Evolutionary conservation across 495 filamentous ascomycete genomes (phyloP).

Genomic region (Penicillium flavigenum): DNA sequence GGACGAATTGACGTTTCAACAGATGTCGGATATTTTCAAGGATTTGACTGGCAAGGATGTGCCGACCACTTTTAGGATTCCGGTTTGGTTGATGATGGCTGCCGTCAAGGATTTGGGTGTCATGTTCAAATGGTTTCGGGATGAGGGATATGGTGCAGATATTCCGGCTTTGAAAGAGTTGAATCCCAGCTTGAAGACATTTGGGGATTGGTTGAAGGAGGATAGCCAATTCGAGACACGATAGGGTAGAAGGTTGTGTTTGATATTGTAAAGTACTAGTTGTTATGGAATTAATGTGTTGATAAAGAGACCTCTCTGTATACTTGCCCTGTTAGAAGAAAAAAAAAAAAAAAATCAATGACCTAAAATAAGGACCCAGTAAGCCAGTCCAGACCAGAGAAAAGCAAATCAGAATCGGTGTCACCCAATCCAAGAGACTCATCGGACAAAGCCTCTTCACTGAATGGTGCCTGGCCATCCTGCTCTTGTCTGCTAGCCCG

Average conservation of each 20-base stretch:
- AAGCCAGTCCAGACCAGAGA: not conserved
- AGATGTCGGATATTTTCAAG: slow-evolving; percentile 52
- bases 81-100: slow-evolving; percentile 42
- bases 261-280: not conserved
- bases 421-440: not conserved
- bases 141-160: slow-evolving; percentile 60
- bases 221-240: slow-evolving; percentile 46
- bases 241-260: not conserved
- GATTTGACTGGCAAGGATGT: slow-evolving; percentile 47
- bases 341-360: not conserved
- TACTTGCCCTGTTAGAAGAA: not conserved
- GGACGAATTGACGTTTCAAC: slow-evolving; percentile 55
- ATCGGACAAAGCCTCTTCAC: not conserved
- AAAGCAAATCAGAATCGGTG: not conserved
- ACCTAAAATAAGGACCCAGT: not conserved
- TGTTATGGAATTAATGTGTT: not conserved
- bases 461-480: not conserved
- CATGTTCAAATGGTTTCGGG: slow-evolving; percentile 67
- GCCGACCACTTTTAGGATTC: slow-evolving; percentile 49
- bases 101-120: slow-evolving; percentile 51
- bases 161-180: slow-evolving; percentile 50
- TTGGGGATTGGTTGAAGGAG: slow-evolving; percentile 60
- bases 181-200: slow-evolving; percentile 54
- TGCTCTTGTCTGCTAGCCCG: not conserved
- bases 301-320: not conserved